Evolutionary conservation across 768 basidiomycete species (phyloP).

Genomic region (Russula lepida): DNA sequence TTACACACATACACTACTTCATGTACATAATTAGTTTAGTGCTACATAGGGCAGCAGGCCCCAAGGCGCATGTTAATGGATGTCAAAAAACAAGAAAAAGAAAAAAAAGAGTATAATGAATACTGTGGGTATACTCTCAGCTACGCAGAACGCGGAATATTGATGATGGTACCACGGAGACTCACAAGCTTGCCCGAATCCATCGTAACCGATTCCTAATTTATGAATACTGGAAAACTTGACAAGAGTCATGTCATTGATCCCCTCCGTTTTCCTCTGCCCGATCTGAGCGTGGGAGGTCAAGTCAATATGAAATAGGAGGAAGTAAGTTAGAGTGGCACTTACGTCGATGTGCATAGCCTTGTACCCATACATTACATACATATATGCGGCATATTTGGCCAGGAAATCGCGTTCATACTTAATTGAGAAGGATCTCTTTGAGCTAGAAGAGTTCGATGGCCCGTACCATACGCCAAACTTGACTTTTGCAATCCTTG

Average conservation of each 20-base stretch:
- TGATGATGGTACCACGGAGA: background rate
- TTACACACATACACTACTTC: too few species aligned
- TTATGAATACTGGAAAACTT: constrained; percentile 15
- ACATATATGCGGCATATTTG: constrained; percentile 42
- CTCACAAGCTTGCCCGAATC: constrained; percentile 5
- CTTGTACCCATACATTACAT: constrained; percentile 64
- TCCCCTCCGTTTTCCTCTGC: constrained; percentile 11
- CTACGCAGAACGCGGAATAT: too few species aligned
- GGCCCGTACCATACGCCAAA: constrained; percentile 51
- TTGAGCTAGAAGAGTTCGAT: constrained; percentile 17
- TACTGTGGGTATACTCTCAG: background rate
- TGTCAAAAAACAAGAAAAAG: too few species aligned
- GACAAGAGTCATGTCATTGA: background rate
- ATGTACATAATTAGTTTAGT: too few species aligned
- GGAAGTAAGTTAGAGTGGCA: background rate
- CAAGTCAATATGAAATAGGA: background rate
- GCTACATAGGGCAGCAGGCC: too few species aligned
- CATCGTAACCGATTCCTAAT: constrained; percentile 15
- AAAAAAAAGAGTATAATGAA: too few species aligned
- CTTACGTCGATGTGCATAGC: constrained; percentile 52
- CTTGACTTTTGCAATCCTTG: constrained; percentile 56
- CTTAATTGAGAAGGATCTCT: constrained; percentile 52
- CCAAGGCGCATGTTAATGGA: too few species aligned
- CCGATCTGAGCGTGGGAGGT: constrained; percentile 5
- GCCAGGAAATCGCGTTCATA: constrained; percentile 47